Percentiles rank a stretch among this genome's conserved stretches.
These are phyloP conservation scores for Tylopilus plumbeoviolaceoides DNA, from an alignment of 768 basidiomycete species.

Conservation along the genomic window DNA sequence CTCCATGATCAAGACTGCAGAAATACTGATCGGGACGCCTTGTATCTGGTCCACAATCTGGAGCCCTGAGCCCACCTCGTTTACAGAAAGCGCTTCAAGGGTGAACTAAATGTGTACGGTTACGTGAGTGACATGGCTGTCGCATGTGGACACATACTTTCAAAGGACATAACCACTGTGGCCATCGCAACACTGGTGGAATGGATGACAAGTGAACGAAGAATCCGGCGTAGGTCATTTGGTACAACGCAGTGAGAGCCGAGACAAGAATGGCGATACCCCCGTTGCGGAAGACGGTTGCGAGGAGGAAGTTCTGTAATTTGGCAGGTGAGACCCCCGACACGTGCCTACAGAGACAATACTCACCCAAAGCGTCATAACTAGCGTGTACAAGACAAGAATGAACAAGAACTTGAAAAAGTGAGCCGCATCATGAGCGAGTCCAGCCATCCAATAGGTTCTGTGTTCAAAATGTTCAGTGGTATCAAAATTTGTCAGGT, in stretches of 20 bases:
- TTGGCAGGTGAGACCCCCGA: background rate
- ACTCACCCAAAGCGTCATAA: slow-evolving; percentile 82
- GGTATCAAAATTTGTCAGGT: background rate
- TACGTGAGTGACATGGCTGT: background rate
- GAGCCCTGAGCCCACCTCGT: slow-evolving; percentile 87
- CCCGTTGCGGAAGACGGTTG: slow-evolving; percentile 75
- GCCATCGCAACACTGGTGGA: slow-evolving; percentile 89
- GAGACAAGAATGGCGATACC: slow-evolving; percentile 90
- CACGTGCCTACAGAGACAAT: background rate
- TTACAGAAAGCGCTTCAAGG: slow-evolving; percentile 84
- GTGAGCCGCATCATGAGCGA: slow-evolving; percentile 68
- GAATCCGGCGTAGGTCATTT: slow-evolving; percentile 90
- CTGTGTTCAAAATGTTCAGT: slow-evolving; percentile 33
- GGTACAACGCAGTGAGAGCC: slow-evolving; percentile 68
- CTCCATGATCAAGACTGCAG: slow-evolving; percentile 83
- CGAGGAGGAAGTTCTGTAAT: slow-evolving; percentile 85
- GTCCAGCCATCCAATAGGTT: slow-evolving; percentile 95
- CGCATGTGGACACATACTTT: slow-evolving; percentile 37
- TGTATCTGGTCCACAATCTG: slow-evolving; percentile 75
- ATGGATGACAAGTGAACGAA: slow-evolving; percentile 85
- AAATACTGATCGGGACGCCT: slow-evolving; percentile 79
- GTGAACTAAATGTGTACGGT: slow-evolving; percentile 37
- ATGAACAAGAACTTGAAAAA: slow-evolving; percentile 97
- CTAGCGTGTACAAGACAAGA: slow-evolving; percentile 77
- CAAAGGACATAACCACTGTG: slow-evolving; percentile 85